Base-by-base conservation (phyloP, 2,329 filamentous ascomycete species). In the Colletotrichum shisoi region DNA sequence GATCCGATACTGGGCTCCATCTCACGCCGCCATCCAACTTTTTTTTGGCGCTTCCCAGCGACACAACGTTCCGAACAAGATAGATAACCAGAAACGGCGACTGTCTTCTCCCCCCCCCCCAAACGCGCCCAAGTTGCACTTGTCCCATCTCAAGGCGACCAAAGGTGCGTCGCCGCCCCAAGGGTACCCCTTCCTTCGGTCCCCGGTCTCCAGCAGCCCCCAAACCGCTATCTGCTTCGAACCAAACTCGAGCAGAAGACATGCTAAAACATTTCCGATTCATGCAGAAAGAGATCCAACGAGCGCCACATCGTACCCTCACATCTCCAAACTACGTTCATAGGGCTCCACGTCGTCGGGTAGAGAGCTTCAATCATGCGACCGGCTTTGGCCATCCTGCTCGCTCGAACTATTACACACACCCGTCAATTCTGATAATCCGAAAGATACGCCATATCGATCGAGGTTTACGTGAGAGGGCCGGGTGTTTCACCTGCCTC, bases 301-400 rank as follows among this genome's bases (percentile, higher is more conserved):
- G 52, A 60, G 40, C 64, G 40, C 51, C 58, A 60, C 46, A 62
- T 58, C 58, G 57, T 40, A 57, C 31, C 53, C 49, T 27, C 57
- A 57, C 45, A 57, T 46, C 46, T 42, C 37, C 27, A 31, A 44
- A 59, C 52, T 40, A 54, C 62, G 21, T 37, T 44, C 46, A 56
- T 53, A 57, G 19, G 62, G 53, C 63, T 62, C 67, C 57, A 67
- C 59, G 63, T 68, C 53, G 39, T 39, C 62, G 45, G 66, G 34
- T 62, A 67, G 57, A 62, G 59, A 62, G 63, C 56, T 62, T 71
- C 73, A 74, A 80, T 75, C 76, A 80, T 80, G 79, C 78, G 72
- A 79, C 73, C 75, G 76, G 79, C 76, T 76, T 73, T 72, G 73
- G 73, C 76, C 67, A 67, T 37, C 59, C 63, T 49, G 24, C 62